phyloP scores from a whole-genome alignment of 106 monocot species.

The Dendrobium huoshanense region DNA sequence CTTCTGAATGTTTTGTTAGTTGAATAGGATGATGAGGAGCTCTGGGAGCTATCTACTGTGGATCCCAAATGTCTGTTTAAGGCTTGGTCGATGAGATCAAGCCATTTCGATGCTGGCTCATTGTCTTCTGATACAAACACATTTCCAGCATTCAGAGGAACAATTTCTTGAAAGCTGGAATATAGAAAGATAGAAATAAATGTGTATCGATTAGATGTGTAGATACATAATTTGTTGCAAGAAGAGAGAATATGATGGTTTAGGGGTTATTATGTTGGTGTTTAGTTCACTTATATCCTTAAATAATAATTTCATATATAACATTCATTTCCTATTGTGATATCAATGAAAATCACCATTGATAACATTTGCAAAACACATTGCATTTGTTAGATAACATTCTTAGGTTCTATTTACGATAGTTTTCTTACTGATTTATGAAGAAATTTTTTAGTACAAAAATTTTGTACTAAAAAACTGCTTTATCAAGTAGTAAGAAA shows the following conservation, averaged over 20 bases:
- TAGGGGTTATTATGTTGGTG: background rate
- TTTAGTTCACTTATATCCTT: too few relatives aligned
- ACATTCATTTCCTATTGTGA: too few relatives aligned
- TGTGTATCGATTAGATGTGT: background rate
- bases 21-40: slow-evolving; percentile 35
- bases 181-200: background rate
- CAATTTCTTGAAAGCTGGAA: slow-evolving; percentile 66
- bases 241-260: background rate
- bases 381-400: too few relatives aligned
- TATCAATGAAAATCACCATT: too few relatives aligned
- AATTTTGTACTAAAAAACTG: too few relatives aligned
- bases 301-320: too few relatives aligned
- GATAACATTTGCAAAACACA: too few relatives aligned
- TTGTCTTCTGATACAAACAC: slow-evolving; percentile 61
- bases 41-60: background rate
- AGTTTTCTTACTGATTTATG: too few relatives aligned
- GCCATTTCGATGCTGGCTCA: slow-evolving; percentile 56
- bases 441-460: too few relatives aligned
- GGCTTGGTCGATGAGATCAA: slow-evolving; percentile 40
- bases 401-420: too few relatives aligned
- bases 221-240: background rate
- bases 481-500: too few relatives aligned
- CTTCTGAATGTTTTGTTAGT: slow-evolving; percentile 43
- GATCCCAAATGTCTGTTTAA: slow-evolving; percentile 25
- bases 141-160: slow-evolving; percentile 68